phyloP scores from a whole-genome alignment of 148 eudicot species.

The Rhododendron molle region DNA sequence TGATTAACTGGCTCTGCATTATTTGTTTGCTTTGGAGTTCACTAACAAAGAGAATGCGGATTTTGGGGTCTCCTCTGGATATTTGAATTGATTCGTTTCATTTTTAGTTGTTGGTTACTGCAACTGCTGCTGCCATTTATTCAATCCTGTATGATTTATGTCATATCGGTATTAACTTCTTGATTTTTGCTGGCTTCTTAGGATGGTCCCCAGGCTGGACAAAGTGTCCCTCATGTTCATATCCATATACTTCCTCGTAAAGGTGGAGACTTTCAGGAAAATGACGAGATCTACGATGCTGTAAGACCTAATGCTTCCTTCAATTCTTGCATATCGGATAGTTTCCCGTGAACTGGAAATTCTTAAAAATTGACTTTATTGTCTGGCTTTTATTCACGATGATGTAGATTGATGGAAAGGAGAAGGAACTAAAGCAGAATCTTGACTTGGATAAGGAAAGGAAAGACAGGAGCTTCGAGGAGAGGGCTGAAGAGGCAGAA shows the following conservation, averaged over 20 bases:
- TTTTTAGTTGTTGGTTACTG: not conserved
- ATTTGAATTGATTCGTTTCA: not conserved
- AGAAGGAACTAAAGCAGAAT: slow-evolving; percentile 76
- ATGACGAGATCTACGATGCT: slow-evolving; percentile 87
- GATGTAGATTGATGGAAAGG: slow-evolving; percentile 72
- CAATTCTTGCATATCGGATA: not conserved
- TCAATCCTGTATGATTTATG: not conserved
- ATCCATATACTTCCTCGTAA: slow-evolving; percentile 82
- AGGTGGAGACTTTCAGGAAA: slow-evolving; percentile 77
- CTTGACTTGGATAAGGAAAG: slow-evolving; percentile 87
- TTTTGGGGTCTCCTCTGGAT: not conserved
- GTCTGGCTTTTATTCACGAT: not conserved
- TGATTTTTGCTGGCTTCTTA: slow-evolving; percentile 17
- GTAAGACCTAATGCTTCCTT: slow-evolving; percentile 34
- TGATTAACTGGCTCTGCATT: not conserved
- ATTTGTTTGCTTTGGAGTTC: not conserved
- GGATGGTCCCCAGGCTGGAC: slow-evolving; percentile 97
- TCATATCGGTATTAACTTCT: not conserved
- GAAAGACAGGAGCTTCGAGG: slow-evolving; percentile 76
- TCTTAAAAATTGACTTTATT: not conserved
- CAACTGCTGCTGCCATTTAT: not conserved
- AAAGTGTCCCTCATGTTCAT: slow-evolving; percentile 89
- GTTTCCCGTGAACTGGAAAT: not conserved
- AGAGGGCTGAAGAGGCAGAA: slow-evolving; percentile 81
- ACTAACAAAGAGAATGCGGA: not conserved